Conservation (phyloP, 176 grass and related monocot species). For the Rhynchospora breviuscula region DNA sequence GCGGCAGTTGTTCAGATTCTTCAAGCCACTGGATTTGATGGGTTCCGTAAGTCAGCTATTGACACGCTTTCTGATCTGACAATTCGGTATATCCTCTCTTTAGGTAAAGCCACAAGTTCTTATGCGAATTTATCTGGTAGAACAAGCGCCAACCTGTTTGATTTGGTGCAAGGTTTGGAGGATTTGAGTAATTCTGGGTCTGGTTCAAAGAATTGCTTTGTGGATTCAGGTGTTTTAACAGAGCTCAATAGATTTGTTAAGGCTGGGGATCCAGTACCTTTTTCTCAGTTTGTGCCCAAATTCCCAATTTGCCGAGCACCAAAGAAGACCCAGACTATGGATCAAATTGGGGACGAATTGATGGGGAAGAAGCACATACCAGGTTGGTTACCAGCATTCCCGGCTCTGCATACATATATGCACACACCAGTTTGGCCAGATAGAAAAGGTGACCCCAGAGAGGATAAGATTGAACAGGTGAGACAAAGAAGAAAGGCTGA, state of each 20-base stretch:
- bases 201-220: constrained; percentile 27
- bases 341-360: constrained; percentile 28
- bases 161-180: constrained; percentile 41
- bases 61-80: constrained; percentile 40
- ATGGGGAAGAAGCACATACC: constrained; percentile 42
- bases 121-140: constrained; percentile 51
- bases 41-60: constrained; percentile 31
- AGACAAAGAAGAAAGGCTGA: constrained; percentile 49
- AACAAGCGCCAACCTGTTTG: constrained; percentile 39
- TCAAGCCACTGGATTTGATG: constrained; percentile 38
- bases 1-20: constrained; percentile 44
- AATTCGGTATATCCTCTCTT: constrained; percentile 34
- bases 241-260: constrained; percentile 41
- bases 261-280: constrained; percentile 21
- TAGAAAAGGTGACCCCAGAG: constrained; percentile 15
- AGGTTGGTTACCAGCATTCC: constrained; percentile 46
- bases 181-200: constrained; percentile 31
- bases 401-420: constrained; percentile 39
- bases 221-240: constrained; percentile 29
- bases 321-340: constrained; percentile 30
- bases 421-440: constrained; percentile 22
- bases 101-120: constrained; percentile 43
- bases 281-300: constrained; percentile 29
- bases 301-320: constrained; percentile 31
- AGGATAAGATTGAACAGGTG: constrained; percentile 30